phyloP scores from a whole-genome alignment of 2,329 filamentous ascomycete genomes.

The Alternaria triticina region DNA sequence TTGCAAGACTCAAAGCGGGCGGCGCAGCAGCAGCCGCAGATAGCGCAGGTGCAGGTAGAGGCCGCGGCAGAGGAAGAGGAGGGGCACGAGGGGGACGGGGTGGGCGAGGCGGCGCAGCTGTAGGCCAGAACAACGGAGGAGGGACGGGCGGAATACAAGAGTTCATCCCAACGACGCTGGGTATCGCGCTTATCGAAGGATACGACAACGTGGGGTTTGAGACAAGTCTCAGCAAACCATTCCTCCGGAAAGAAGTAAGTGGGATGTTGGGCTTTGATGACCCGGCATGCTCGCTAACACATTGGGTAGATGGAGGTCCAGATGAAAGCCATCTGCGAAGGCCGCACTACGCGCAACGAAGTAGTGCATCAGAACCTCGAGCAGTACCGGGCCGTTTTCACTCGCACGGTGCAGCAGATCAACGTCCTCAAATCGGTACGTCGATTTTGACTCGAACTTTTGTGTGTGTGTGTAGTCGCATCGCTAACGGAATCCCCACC shows the following conservation, averaged over 20 bases:
- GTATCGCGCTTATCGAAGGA: conserved; percentile 88
- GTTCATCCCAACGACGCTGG: conserved; percentile 90
- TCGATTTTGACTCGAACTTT: conserved; percentile 17
- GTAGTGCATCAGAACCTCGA: conserved; percentile 84
- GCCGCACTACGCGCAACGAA: conserved; percentile 72
- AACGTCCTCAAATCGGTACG: conserved; percentile 63
- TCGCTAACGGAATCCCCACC: conserved; percentile 20
- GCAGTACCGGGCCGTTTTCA: conserved; percentile 86
- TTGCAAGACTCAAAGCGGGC: conserved; percentile 61
- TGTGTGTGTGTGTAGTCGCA: conserved; percentile 19
- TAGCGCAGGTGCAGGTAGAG: conserved; percentile 50
- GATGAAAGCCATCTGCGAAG: conserved; percentile 97
- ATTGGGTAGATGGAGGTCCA: conserved; percentile 78
- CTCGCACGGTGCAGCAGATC: conserved; percentile 79
- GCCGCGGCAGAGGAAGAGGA: conserved; percentile 52
- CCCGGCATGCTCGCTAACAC: conserved; percentile 14
- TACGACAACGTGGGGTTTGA: conserved; percentile 95
- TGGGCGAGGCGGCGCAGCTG: conserved; percentile 54
- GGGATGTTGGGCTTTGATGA: conserved; percentile 5
- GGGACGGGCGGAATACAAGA: conserved; percentile 69
- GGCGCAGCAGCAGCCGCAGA: conserved; percentile 37
- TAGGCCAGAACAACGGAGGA: conserved; percentile 49
- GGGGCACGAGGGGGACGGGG: conserved; percentile 46
- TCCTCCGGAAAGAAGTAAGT: conserved; percentile 81
- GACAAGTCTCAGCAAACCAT: conserved; percentile 91